phyloP scores from a whole-genome alignment of 345 rosid species.

The Cardamine resedifolia region DNA sequence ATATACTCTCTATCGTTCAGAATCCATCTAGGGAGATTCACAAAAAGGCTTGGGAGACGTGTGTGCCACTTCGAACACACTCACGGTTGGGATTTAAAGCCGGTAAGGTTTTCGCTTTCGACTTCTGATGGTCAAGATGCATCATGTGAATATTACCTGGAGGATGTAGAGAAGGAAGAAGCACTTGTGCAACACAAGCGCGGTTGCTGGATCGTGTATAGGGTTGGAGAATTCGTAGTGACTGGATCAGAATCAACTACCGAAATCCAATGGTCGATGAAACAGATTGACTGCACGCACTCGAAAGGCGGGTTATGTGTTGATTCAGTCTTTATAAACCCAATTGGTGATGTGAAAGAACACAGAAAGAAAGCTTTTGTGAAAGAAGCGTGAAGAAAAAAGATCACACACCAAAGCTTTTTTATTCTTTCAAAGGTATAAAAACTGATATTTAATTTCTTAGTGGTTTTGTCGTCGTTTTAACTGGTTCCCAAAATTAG shows the following conservation, averaged over 20 bases:
- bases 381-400: constrained; percentile 1
- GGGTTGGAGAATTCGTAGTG: constrained; percentile 77
- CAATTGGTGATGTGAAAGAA: constrained; percentile 58
- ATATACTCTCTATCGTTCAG: constrained; percentile 72
- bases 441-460: constrained; percentile 10
- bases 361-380: constrained; percentile 41
- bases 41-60: constrained; percentile 70
- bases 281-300: constrained; percentile 95
- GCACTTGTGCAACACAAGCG: constrained; percentile 65
- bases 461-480: constrained; percentile 6
- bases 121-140: constrained; percentile 76
- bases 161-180: constrained; percentile 52
- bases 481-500: constrained; percentile 17
- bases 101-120: constrained; percentile 58
- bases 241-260: constrained; percentile 55
- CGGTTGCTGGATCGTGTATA: constrained; percentile 86
- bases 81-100: constrained; percentile 90
- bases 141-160: constrained; percentile 58
- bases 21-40: constrained; percentile 81
- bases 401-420: neutral
- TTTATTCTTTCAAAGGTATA: constrained; percentile 16
- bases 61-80: constrained; percentile 67
- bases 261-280: constrained; percentile 82
- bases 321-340: constrained; percentile 82
- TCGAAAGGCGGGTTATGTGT: constrained; percentile 95